A percentile compares a stretch with the other conserved stretches of the same genome.
These are phyloP conservation scores for Globisporangium apiculatum DNA, from an alignment of 352 stramenopile genomes.

Conservation along the genomic window DNA sequence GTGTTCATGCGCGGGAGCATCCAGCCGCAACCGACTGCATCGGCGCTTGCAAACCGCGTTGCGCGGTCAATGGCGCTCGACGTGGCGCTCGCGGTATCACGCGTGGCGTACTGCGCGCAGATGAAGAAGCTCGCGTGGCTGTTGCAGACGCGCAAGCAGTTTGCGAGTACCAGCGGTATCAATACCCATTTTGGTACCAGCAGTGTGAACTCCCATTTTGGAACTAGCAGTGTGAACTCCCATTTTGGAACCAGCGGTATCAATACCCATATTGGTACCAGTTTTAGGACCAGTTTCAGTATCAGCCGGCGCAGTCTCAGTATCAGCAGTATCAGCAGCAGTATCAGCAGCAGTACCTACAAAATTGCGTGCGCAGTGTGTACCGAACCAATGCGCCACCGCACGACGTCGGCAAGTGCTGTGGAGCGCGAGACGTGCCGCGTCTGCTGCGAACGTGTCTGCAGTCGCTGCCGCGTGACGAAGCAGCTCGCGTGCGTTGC, in stretches of 20 bases:
- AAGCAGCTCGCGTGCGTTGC: constrained; percentile 7
- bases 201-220: too few species aligned
- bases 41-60: constrained; percentile 2
- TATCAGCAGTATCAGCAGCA: too few species aligned
- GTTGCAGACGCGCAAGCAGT: constrained; percentile 3
- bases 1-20: constrained; percentile 32
- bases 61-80: constrained; percentile 2
- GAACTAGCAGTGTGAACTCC: too few species aligned
- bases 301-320: too few species aligned
- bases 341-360: too few species aligned
- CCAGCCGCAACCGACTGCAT: constrained; percentile 22
- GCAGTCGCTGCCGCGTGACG: constrained; percentile 3
- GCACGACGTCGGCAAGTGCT: background rate
- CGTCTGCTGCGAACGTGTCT: constrained; percentile 10
- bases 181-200: too few species aligned
- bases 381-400: background rate
- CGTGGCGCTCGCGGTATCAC: constrained; percentile 3
- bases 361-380: background rate
- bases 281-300: too few species aligned
- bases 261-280: too few species aligned
- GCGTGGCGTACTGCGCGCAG: constrained; percentile 8
- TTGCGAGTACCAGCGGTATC: background rate
- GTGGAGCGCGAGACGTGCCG: constrained; percentile 1
- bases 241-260: too few species aligned
- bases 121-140: constrained; percentile 11